Evolutionary conservation across 805 yeast species (phyloP), one percentile per base, ranked within the genome.

Genomic region (Spathaspora girioi): DNA sequence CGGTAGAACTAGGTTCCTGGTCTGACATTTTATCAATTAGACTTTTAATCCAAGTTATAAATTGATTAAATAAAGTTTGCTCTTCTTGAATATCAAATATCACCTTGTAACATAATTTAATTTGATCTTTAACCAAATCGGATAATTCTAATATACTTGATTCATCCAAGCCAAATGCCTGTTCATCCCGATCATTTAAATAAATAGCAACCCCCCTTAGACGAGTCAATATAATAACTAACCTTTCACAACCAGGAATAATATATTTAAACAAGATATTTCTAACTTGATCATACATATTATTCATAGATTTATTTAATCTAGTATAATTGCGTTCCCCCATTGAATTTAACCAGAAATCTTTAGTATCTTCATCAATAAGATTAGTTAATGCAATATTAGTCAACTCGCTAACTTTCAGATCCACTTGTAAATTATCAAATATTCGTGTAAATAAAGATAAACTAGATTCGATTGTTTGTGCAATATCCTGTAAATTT

Each of bases 241-340:
- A 56, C 50, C 84, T 76, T 53, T 87, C 90, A 20, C 78, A 61
- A 0, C 83, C 74, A 3, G 86, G 82, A 7, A 84, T 69, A 18
- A 84, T 52, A 40, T 78, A 76, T 42, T 79, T 70, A 50, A 79
- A 78, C 1, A 81, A 56, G 0, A 70, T 63, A 50, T 80, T 77
- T 49, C 83, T 67, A 0, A 78, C 65, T 44, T 68, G 68, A 43
- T 83, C 86, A 59, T 79, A 84, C 12, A 78, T 70, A 1, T 73
- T 64, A 35, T 73, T 75, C 0, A 87, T 85, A 15, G 76, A 48
- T 48, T 74, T 76, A 2, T 68, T 66, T 79, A 89, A 79, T 56
- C 80, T 72, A 54, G 78, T 80, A 17, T 80, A 62, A 27, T 88
- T 88, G 54, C 87, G 70, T 54, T 85, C 90, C 0, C 89, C 91